phyloP scores from a whole-genome alignment of 768 basidiomycete species.

The Cytidiella melzeri region DNA sequence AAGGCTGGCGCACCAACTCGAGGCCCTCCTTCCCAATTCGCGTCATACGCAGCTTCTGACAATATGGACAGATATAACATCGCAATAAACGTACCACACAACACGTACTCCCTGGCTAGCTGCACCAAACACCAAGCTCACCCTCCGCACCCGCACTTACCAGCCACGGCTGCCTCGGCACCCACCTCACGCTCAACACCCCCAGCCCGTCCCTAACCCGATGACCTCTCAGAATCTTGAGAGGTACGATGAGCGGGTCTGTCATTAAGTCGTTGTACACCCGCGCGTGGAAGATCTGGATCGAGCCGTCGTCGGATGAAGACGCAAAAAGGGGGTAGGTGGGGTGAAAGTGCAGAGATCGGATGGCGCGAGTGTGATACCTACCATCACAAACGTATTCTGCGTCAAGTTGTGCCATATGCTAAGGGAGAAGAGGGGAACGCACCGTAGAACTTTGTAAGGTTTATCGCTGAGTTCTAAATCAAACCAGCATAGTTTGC shows the following conservation, averaged over 20 bases:
- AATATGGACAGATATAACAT: too few relatives aligned
- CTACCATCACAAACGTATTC: too few relatives aligned
- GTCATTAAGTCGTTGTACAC: slow-evolving; percentile 95
- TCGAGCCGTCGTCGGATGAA: slow-evolving; percentile 93
- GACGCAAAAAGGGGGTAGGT: slow-evolving; percentile 94
- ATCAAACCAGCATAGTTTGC: slow-evolving; percentile 98
- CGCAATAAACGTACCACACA: too few relatives aligned
- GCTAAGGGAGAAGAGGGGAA: too few relatives aligned
- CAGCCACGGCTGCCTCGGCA: slow-evolving; percentile 85
- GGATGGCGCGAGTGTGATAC: slow-evolving; percentile 91
- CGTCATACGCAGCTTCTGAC: too few relatives aligned
- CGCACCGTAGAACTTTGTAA: slow-evolving; percentile 90
- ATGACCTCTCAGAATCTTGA: slow-evolving; percentile 96
- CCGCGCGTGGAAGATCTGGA: slow-evolving; percentile 94
- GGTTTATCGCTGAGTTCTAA: slow-evolving; percentile 94
- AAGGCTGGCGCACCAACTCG: too few relatives aligned
- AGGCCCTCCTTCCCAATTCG: too few relatives aligned
- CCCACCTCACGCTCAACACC: slow-evolving; percentile 89
- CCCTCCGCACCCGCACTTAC: slow-evolving; percentile 93
- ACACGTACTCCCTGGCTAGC: too few relatives aligned
- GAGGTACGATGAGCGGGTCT: slow-evolving; percentile 93
- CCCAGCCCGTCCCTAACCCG: slow-evolving; percentile 79
- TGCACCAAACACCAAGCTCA: slow-evolving; percentile 82
- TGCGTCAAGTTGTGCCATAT: too few relatives aligned
- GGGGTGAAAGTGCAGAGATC: slow-evolving; percentile 90